A percentile compares a stretch with the other conserved stretches of the same genome.
Evolutionary conservation across 2,329 filamentous ascomycete species (phyloP).

Genomic region (Phaeosphaeriaceae sp.): DNA sequence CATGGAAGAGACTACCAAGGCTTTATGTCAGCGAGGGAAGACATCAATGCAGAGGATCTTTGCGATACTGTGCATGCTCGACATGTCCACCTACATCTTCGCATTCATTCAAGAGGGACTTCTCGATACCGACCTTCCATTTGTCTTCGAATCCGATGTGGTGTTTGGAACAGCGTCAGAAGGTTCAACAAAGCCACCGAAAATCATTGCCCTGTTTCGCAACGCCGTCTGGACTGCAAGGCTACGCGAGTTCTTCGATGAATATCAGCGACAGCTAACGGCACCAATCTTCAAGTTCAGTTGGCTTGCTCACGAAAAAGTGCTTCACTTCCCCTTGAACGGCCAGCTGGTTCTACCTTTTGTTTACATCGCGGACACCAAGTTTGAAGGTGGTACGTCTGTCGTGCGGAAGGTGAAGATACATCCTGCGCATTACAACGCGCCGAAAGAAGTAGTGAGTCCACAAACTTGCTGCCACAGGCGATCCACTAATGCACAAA

Average conservation of each 20-base stretch:
- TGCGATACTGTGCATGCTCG: conserved; percentile 6
- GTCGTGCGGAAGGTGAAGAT: conserved; percentile 4
- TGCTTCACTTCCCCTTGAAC: neutral
- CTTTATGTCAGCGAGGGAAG: neutral
- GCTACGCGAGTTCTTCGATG: neutral
- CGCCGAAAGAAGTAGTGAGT: neutral
- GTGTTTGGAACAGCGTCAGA: neutral
- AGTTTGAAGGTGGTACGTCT: conserved; percentile 2
- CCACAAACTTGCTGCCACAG: too few relatives aligned
- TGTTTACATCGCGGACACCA: neutral
- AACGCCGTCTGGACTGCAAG: neutral
- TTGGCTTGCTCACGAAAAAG: neutral
- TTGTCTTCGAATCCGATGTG: neutral
- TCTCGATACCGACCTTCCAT: conserved; percentile 7
- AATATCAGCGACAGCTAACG: neutral
- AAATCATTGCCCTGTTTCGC: neutral
- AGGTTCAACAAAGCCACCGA: neutral
- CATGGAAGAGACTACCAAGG: neutral
- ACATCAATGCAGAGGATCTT: conserved; percentile 4
- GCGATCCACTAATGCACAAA: neutral
- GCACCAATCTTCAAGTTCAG: conserved; percentile 1
- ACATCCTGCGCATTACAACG: conserved; percentile 4
- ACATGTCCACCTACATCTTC: neutral
- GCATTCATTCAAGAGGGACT: neutral
- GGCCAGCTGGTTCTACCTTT: conserved; percentile 2